Evolutionary conservation across 2,329 filamentous ascomycete species (phyloP), one percentile per base, ranked within the genome.

Genomic region (Calonectria multiphialidica): DNA sequence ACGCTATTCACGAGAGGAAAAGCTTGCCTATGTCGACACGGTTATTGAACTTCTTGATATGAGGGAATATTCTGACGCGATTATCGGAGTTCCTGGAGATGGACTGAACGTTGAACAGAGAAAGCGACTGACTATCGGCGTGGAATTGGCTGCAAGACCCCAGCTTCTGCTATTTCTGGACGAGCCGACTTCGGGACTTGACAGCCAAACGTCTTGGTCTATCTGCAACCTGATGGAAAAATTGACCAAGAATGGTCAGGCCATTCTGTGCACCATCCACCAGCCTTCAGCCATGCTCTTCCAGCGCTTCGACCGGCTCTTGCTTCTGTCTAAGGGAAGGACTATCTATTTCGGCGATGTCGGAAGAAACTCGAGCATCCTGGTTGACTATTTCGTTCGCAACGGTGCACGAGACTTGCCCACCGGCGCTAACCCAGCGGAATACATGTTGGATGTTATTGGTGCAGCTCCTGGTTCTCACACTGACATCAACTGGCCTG

Each of bases 1-100:
- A 42, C 86, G 91, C 49, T 89, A 93, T 15, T 87, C 93, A 1
- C 88, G 88, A 15, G 84, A 89, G 40, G 94, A 97, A 80, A 97
- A 97, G 84, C 82, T 95, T 2, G 92, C 90, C 2, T 97, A 97
- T 72, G 94, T 97, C 28, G 92, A 96, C 65, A 93, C 96, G 76
- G 93, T 92, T 13, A 91, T 92, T 74, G 85, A 86, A 78, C 88
- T 93, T 81, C 84, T 93, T 4, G 87, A 90, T 75, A 91, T 93
- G 90, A 81, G 88, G 35, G 90, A 91, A 64, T 92, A 91, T 66
- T 90, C 90, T 1, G 89, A 92, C 65, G 90, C 90, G 1, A 86
- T 92, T 5, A 90, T 93, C 55, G 91, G 91, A 73, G 84, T 88
- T 0, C 88, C 89, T 1, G 90, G 90, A 0, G 87, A 87, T 55